These are phyloP conservation scores for Trichophyton equinum DNA, from an alignment of 2,329 filamentous ascomycete species.

Conservation along the genomic window DNA sequence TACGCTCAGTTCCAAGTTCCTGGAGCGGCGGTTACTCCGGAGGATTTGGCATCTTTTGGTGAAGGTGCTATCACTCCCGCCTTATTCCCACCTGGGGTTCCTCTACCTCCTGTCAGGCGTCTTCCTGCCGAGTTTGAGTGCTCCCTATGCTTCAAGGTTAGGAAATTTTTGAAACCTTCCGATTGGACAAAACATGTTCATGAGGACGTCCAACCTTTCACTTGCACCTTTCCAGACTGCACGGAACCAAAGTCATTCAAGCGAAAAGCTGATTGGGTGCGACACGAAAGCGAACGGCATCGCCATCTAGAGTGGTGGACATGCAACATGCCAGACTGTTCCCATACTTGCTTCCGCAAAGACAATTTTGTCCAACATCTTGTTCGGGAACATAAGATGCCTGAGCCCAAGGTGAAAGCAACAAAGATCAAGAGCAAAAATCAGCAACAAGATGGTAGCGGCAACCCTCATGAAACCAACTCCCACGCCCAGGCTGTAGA, in stretches of 20 bases:
- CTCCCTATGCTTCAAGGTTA: constrained; percentile 70
- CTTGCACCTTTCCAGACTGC: constrained; percentile 76
- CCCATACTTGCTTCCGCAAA: constrained; percentile 70
- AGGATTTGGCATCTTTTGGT: constrained; percentile 50
- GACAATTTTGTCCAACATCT: constrained; percentile 91
- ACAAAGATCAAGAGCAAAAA: constrained; percentile 47
- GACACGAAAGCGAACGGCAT: constrained; percentile 86
- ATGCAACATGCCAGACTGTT: constrained; percentile 69
- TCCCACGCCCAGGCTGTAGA: constrained; percentile 37
- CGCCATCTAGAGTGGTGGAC: constrained; percentile 84
- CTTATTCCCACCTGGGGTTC: constrained; percentile 68
- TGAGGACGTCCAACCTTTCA: constrained; percentile 86
- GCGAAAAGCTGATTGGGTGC: constrained; percentile 88
- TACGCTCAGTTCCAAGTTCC: constrained; percentile 44
- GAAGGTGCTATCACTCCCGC: constrained; percentile 60
- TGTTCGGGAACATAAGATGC: constrained; percentile 77
- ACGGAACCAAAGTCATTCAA: constrained; percentile 84
- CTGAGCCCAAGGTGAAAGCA: constrained; percentile 64
- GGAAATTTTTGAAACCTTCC: constrained; percentile 79
- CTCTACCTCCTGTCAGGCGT: constrained; percentile 61
- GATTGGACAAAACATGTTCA: constrained; percentile 97
- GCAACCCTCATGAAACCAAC: constrained; percentile 17
- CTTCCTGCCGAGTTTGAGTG: constrained; percentile 86
- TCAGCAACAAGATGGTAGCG: constrained; percentile 11
- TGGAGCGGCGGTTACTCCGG: constrained; percentile 46